Conservation (phyloP, 371 early-diverging fungal species). For the Rhizopus delemar region DNA sequence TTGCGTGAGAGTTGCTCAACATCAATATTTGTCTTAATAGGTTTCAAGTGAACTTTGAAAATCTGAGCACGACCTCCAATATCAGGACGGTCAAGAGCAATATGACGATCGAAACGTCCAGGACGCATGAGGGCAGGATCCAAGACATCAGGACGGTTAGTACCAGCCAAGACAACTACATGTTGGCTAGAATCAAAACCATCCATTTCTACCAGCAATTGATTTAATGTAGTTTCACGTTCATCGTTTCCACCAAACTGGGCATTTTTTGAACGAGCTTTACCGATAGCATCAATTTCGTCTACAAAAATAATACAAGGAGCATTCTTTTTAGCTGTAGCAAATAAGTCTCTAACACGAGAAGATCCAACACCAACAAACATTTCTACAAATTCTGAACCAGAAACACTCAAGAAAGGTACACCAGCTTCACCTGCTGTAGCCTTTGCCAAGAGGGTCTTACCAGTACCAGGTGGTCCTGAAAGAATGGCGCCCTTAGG, state of each 20-base stretch:
- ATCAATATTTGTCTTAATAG: slow-evolving; percentile 89
- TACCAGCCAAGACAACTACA: slow-evolving; percentile 92
- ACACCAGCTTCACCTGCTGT: slow-evolving; percentile 99
- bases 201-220: slow-evolving; percentile 99
- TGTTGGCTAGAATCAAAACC: slow-evolving; percentile 92
- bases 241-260: slow-evolving; percentile 97
- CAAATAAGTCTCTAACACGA: slow-evolving; percentile 96
- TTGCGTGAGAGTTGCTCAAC: slow-evolving; percentile 74
- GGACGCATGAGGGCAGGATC: slow-evolving; percentile 94
- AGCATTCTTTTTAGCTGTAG: slow-evolving; percentile 94
- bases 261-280: slow-evolving; percentile 92
- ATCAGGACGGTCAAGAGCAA: slow-evolving; percentile 94
- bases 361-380: slow-evolving; percentile 99
- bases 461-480: slow-evolving; percentile 99
- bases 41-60: slow-evolving; percentile 93
- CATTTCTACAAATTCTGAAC: slow-evolving; percentile 99
- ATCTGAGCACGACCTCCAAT: slow-evolving; percentile 94
- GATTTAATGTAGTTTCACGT: slow-evolving; percentile 96
- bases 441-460: slow-evolving; percentile 97
- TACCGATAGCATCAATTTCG: slow-evolving; percentile 99
- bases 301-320: slow-evolving; percentile 99
- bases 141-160: slow-evolving; percentile 90
- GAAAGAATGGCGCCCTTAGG: slow-evolving; percentile 98
- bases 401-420: slow-evolving; percentile 97
- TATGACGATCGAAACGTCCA: slow-evolving; percentile 98